These are phyloP conservation scores for Pyronema omphalodes DNA, from an alignment of 495 filamentous ascomycete species.

Conservation along the genomic window DNA sequence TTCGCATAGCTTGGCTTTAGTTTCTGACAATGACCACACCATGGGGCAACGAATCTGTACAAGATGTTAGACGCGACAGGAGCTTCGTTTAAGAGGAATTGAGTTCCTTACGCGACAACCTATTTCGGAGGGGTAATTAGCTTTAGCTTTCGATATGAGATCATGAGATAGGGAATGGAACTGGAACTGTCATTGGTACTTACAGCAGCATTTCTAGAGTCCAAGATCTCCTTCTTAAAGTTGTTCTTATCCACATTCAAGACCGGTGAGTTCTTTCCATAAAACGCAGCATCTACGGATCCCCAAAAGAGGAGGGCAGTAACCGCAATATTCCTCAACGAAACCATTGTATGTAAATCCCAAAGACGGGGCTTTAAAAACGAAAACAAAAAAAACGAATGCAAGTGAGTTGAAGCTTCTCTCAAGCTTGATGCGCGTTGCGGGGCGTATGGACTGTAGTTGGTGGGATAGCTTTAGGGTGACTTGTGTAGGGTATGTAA, in stretches of 20 bases:
- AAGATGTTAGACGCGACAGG: neutral
- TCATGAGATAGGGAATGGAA: neutral
- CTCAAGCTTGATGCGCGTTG: too few species aligned
- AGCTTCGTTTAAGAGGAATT: neutral
- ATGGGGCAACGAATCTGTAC: constrained; percentile 23
- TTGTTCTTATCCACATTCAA: constrained; percentile 66
- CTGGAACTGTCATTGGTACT: too few species aligned
- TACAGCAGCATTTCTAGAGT: constrained; percentile 84
- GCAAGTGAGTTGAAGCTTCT: too few species aligned
- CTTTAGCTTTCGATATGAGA: neutral
- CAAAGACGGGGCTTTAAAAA: too few species aligned
- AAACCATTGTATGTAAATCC: constrained; percentile 20
- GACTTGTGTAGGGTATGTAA: too few species aligned
- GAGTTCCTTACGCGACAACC: constrained; percentile 47
- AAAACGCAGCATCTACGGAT: constrained; percentile 51
- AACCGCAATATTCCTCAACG: constrained; percentile 15
- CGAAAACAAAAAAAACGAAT: too few species aligned
- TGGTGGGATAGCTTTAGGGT: too few species aligned
- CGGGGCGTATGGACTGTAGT: too few species aligned
- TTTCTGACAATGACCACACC: constrained; percentile 72
- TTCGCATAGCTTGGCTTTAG: constrained; percentile 93
- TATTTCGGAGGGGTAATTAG: constrained; percentile 18
- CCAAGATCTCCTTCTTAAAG: constrained; percentile 69
- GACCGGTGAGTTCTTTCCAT: constrained; percentile 74
- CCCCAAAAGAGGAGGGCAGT: constrained; percentile 39